Conservation (phyloP, 495 filamentous ascomycete species). For the Neurospora africana region DNA sequence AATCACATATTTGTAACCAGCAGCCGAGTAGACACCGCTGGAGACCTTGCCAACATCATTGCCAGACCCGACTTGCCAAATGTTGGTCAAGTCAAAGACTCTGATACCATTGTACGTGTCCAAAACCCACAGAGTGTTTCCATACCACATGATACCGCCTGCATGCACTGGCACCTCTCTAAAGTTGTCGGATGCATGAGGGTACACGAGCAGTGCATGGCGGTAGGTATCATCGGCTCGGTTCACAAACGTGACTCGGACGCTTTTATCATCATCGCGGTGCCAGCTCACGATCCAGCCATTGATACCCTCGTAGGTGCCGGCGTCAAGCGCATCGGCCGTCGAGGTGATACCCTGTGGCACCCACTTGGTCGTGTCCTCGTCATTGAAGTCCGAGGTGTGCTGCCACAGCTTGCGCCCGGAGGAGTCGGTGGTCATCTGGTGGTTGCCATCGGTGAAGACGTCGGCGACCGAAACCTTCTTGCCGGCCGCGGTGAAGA, state of each 20-base stretch:
- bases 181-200: conserved; percentile 2
- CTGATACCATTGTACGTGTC: conserved; percentile 9
- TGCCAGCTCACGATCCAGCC: conserved; percentile 33
- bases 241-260: conserved; percentile 28
- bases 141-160: conserved; percentile 10
- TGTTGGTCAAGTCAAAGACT: conserved; percentile 7
- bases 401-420: conserved; percentile 17
- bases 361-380: conserved; percentile 25
- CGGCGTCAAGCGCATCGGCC: conserved; percentile 24
- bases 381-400: conserved; percentile 24
- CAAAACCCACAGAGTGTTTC: conserved; percentile 7
- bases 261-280: conserved; percentile 22
- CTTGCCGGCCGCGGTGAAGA: conserved; percentile 7
- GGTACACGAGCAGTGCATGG: conserved; percentile 27
- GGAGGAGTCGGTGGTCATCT: conserved; percentile 13
- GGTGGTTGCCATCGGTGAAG: conserved; percentile 28
- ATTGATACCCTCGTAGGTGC: conserved; percentile 23
- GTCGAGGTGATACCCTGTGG: conserved; percentile 32
- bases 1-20: conserved; percentile 9
- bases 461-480: conserved; percentile 23
- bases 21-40: conserved; percentile 2
- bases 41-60: conserved; percentile 3
- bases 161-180: conserved; percentile 8
- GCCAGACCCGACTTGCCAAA: conserved; percentile 5
- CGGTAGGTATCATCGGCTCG: conserved; percentile 22